A percentile compares a stretch with the other conserved stretches of the same genome.
Evolutionary conservation across 768 basidiomycete genomes (phyloP).

Genomic region (Lactarius vividus): DNA sequence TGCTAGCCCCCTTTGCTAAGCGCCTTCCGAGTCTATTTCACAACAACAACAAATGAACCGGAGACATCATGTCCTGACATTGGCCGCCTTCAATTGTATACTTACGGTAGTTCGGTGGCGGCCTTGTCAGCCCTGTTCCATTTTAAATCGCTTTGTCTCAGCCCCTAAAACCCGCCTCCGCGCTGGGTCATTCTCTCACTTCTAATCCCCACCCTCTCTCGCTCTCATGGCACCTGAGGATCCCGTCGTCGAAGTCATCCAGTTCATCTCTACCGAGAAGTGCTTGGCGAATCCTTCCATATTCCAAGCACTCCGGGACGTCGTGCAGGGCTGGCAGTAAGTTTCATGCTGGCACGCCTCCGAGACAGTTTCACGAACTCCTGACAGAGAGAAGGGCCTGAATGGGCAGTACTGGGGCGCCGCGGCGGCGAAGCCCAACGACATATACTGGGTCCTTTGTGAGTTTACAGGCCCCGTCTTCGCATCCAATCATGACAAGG

Average conservation of each 20-base stretch:
- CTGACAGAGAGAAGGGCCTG: slow-evolving; percentile 9
- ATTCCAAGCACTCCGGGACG: slow-evolving; percentile 3
- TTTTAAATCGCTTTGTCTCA: not conserved
- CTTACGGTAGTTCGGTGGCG: not conserved
- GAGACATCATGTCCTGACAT: not conserved
- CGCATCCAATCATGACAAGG: not conserved
- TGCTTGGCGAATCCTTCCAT: slow-evolving; percentile 5
- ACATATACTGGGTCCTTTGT: slow-evolving; percentile 19
- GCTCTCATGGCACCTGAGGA: not conserved
- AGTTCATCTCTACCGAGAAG: not conserved
- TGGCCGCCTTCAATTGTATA: not conserved
- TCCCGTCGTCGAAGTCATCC: slow-evolving; percentile 8
- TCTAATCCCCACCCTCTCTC: not conserved
- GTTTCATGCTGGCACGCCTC: not conserved
- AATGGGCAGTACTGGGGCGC: slow-evolving; percentile 17
- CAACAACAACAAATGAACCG: not conserved
- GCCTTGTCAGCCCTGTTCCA: not conserved
- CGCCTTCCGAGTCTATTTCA: not conserved
- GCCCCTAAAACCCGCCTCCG: not conserved
- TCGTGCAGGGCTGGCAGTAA: slow-evolving; percentile 13
- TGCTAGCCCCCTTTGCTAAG: too few species aligned
- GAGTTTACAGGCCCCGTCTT: not conserved
- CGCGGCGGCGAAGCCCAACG: not conserved
- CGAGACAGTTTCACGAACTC: not conserved
- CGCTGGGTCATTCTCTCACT: not conserved